Percentiles rank a stretch among this genome's conserved stretches.
These are phyloP conservation scores for Bidens hawaiensis DNA, from an alignment of 140 eudicot genomes.

Conservation along the genomic window DNA sequence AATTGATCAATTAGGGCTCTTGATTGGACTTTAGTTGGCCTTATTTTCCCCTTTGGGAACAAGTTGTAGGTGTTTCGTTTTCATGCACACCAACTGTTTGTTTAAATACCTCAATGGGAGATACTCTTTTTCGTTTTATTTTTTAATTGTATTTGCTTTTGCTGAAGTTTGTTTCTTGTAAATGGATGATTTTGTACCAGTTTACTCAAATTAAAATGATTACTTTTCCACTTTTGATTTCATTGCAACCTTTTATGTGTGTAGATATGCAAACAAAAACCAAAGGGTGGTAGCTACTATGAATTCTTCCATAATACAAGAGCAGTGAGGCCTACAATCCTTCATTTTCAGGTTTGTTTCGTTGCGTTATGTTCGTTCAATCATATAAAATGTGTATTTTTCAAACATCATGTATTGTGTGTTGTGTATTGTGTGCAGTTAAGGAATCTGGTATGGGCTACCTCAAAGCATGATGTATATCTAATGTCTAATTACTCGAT, in stretches of 20 bases:
- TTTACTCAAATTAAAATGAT: no score
- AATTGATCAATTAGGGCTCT: slow-evolving; percentile 14
- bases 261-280: slow-evolving; percentile 3
- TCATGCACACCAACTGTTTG: slow-evolving; percentile 2
- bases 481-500: slow-evolving; percentile 60
- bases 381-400: not conserved
- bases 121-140: not conserved
- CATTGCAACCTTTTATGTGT: not conserved
- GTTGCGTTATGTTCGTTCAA: not conserved
- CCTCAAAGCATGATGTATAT: slow-evolving; percentile 13
- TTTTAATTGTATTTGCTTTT: not conserved
- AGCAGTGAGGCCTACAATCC: slow-evolving; percentile 7
- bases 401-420: no score
- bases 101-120: not conserved
- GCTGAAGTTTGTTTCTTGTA: no score
- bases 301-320: slow-evolving; percentile 6
- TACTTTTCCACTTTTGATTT: not conserved
- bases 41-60: not conserved
- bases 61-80: not conserved
- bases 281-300: slow-evolving; percentile 9
- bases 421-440: not conserved
- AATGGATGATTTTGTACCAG: no score
- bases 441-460: slow-evolving; percentile 9
- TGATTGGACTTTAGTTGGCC: slow-evolving; percentile 1
- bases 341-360: slow-evolving; percentile 7